Percentiles rank a stretch among this genome's conserved stretches.
These are phyloP conservation scores for Mycena galopus DNA, from an alignment of 768 basidiomycete genomes.

Conservation along the genomic window DNA sequence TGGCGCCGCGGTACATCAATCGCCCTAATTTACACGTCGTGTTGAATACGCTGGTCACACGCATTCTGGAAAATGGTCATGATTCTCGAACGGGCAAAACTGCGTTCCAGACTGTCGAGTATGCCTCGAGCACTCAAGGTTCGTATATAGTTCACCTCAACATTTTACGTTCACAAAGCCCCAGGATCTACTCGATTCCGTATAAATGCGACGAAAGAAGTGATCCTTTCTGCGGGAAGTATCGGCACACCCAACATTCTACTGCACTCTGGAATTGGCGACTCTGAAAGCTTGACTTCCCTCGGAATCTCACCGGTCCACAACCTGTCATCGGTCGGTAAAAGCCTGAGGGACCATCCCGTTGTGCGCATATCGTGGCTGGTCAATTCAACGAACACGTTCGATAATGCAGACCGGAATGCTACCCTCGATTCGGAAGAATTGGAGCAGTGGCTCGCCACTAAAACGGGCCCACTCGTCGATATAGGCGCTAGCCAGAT, in stretches of 20 bases:
- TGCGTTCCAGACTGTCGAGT: conserved; percentile 34
- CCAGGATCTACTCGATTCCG: conserved; percentile 6
- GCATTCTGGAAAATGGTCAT: conserved; percentile 23
- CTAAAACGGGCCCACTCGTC: conserved; percentile 36
- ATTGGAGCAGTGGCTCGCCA: conserved; percentile 34
- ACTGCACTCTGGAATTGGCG: conserved; percentile 46
- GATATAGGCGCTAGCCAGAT: conserved; percentile 18
- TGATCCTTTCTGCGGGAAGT: conserved; percentile 49
- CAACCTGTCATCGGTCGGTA: conserved; percentile 41
- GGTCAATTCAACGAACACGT: conserved; percentile 38
- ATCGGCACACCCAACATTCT: conserved; percentile 46
- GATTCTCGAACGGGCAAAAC: neutral
- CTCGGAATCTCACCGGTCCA: conserved; percentile 37
- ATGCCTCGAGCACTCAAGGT: conserved; percentile 6
- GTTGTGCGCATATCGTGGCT: conserved; percentile 22
- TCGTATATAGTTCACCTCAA: neutral
- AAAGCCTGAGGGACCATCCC: conserved; percentile 42
- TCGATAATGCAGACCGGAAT: conserved; percentile 28
- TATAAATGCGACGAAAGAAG: conserved; percentile 44
- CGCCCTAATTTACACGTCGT: conserved; percentile 38
- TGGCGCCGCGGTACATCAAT: conserved; percentile 23
- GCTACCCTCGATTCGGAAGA: conserved; percentile 22
- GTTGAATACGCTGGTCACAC: conserved; percentile 36
- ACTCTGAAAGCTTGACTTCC: conserved; percentile 9
- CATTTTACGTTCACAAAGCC: neutral